These are phyloP conservation scores for Botryotinia calthae DNA, from an alignment of 2,329 filamentous ascomycete species.

Conservation along the genomic window DNA sequence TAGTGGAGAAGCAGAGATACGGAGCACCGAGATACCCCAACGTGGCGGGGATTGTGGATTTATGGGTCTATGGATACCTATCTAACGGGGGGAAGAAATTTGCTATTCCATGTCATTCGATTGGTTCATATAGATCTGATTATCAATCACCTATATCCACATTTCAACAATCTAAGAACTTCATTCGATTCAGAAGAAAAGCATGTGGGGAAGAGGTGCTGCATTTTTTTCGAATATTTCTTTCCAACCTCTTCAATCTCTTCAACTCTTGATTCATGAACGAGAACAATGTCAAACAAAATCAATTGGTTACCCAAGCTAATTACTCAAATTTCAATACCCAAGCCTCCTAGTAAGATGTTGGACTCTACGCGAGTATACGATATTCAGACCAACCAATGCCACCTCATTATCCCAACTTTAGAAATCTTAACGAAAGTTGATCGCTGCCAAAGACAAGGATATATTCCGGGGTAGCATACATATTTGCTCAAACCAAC, in stretches of 20 bases:
- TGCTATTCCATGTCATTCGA: neutral
- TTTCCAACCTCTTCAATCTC: neutral
- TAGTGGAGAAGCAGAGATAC: neutral
- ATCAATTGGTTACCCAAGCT: neutral
- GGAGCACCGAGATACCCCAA: neutral
- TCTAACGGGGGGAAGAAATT: neutral
- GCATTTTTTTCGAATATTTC: neutral
- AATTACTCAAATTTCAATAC: neutral
- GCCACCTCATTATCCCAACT: neutral
- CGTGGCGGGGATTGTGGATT: neutral
- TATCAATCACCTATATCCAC: neutral
- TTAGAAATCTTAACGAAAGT: neutral
- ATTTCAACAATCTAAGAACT: neutral
- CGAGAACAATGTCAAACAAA: neutral
- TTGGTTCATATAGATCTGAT: neutral
- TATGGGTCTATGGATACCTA: neutral
- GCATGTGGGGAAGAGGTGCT: neutral
- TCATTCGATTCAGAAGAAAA: neutral
- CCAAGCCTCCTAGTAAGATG: neutral
- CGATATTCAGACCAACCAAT: neutral
- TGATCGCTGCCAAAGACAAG: neutral
- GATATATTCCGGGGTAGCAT: constrained; percentile 8
- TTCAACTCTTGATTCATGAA: neutral
- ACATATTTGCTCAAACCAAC: neutral
- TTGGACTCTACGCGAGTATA: neutral